Conservation (phyloP, 106 monocot genomes). For the Platanthera guangdongensis region DNA sequence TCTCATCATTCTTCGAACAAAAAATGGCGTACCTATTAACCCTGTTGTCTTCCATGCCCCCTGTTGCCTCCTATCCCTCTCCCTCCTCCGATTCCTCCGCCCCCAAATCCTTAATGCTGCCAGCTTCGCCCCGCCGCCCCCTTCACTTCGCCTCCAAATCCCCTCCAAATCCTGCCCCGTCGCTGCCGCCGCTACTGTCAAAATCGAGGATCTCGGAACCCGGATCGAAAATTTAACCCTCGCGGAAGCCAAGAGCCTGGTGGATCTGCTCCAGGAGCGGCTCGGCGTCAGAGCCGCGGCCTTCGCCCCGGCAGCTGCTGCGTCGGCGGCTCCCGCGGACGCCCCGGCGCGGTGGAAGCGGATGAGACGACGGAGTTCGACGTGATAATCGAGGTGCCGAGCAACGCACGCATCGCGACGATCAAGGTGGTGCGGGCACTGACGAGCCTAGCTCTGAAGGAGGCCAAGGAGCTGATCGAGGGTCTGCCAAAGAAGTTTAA, state of each 20-base stretch:
- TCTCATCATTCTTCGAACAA: neutral
- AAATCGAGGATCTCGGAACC: constrained; percentile 39
- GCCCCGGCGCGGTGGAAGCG: constrained; percentile 31
- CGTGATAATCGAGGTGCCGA: constrained; percentile 82
- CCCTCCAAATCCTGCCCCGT: constrained; percentile 9
- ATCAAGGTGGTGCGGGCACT: constrained; percentile 88
- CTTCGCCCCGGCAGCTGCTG: constrained; percentile 39
- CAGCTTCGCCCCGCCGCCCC: constrained; percentile 1
- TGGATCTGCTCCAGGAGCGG: constrained; percentile 50
- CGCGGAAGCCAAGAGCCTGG: constrained; percentile 46
- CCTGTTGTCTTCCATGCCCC: constrained; percentile 16
- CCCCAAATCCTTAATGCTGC: constrained; percentile 3
- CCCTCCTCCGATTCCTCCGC: constrained; percentile 10
- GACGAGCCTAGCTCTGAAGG: constrained; percentile 79
- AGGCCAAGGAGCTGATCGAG: constrained; percentile 95
- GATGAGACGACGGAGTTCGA: constrained; percentile 98
- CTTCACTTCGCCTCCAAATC: constrained; percentile 2
- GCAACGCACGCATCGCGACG: constrained; percentile 64
- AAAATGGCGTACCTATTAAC: constrained; percentile 20
- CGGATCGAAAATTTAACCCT: constrained; percentile 42
- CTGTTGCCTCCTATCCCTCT: constrained; percentile 7
- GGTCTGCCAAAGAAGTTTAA: constrained; percentile 93
- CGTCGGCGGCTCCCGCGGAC: constrained; percentile 27
- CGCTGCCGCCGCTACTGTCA: constrained; percentile 24
- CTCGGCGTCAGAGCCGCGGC: constrained; percentile 56